A percentile compares a stretch with the other conserved stretches of the same genome.
These are phyloP conservation scores for Geotrichum klebahnii DNA, from an alignment of 1,139 yeast genomes.

Conservation along the genomic window DNA sequence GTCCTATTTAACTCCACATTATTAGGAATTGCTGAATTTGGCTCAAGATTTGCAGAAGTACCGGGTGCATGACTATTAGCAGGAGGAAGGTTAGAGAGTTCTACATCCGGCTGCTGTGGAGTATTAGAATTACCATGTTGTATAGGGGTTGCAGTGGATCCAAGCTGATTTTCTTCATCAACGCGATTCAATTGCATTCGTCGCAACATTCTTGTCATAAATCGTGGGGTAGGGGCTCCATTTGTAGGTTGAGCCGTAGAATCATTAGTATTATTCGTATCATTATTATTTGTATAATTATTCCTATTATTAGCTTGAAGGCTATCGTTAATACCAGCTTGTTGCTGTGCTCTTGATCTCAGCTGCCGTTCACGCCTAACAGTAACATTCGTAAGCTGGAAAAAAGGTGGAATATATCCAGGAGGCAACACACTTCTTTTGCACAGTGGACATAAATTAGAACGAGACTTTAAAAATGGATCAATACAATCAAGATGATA, in stretches of 20 bases:
- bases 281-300: too few species aligned
- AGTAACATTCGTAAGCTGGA: slow-evolving; percentile 30
- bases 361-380: slow-evolving; percentile 34
- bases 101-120: not conserved
- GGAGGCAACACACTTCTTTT: slow-evolving; percentile 30
- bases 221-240: too few species aligned
- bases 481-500: slow-evolving; percentile 33
- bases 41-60: not conserved
- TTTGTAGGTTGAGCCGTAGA: too few species aligned
- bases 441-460: slow-evolving; percentile 33
- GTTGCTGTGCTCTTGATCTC: too few species aligned
- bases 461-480: slow-evolving; percentile 28
- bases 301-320: too few species aligned
- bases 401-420: slow-evolving; percentile 30
- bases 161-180: not conserved
- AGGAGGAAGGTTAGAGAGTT: not conserved
- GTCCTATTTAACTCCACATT: not conserved
- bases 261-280: too few species aligned
- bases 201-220: too few species aligned
- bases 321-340: too few species aligned
- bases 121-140: too few species aligned
- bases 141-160: not conserved
- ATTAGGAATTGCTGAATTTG: not conserved
- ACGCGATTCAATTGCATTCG: not conserved
- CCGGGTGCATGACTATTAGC: not conserved